These are phyloP conservation scores for Ceratobasidium sp. DNA, from an alignment of 1,284 basidiomycete genomes.

Conservation along the genomic window DNA sequence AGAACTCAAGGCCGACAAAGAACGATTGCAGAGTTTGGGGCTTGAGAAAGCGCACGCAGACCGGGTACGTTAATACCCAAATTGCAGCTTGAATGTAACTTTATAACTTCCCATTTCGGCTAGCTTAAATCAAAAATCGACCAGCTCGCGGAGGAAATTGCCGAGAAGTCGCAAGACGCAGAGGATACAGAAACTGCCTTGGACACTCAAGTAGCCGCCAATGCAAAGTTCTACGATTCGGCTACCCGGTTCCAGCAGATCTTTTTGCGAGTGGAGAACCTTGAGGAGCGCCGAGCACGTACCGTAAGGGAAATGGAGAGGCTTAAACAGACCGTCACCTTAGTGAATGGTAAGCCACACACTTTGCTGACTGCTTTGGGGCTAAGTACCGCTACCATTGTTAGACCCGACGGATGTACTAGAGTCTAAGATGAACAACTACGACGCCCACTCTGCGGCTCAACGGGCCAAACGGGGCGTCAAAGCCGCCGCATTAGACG, in stretches of 20 bases:
- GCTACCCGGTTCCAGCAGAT: constrained; percentile 87
- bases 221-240: constrained; percentile 84
- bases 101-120: constrained; percentile 6
- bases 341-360: constrained; percentile 69
- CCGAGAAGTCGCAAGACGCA: constrained; percentile 77
- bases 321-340: constrained; percentile 73
- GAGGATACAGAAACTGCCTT: constrained; percentile 77
- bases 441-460: constrained; percentile 70
- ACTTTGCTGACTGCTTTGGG: constrained; percentile 8
- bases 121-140: constrained; percentile 75
- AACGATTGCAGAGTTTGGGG: constrained; percentile 81
- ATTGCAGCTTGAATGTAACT: background rate
- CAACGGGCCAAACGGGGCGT: constrained; percentile 61
- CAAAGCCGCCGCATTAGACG: constrained; percentile 29
- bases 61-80: constrained; percentile 55
- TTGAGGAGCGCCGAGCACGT: constrained; percentile 69
- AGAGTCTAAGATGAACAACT: constrained; percentile 72
- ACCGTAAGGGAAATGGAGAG: constrained; percentile 67
- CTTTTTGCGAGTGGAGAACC: constrained; percentile 75
- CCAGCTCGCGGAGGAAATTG: constrained; percentile 70
- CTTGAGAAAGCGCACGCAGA: constrained; percentile 89
- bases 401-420: constrained; percentile 84
- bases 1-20: constrained; percentile 94
- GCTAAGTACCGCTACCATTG: constrained; percentile 25
- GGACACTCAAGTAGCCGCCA: constrained; percentile 74